A percentile compares a stretch with the other conserved stretches of the same genome.
Conservation (phyloP, 2,329 filamentous ascomycete species). For the Penicillium italicum region DNA sequence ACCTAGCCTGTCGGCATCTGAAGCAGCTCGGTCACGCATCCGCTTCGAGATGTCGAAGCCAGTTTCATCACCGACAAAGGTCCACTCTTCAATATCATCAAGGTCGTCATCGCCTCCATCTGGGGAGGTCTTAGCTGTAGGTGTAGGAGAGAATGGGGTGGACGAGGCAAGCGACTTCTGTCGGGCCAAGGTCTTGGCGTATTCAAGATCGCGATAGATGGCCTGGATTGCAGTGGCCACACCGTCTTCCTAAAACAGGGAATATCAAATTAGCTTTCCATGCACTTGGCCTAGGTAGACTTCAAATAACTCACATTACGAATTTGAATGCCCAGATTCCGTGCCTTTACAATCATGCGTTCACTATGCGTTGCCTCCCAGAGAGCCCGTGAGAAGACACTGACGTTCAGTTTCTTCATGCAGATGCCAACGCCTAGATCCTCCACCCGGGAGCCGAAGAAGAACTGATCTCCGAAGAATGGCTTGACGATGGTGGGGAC, state of each 20-base stretch:
- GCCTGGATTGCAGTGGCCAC: constrained; percentile 87
- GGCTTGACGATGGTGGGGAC: constrained; percentile 92
- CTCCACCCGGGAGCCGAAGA: constrained; percentile 85
- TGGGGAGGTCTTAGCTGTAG: constrained; percentile 35
- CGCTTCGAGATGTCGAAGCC: constrained; percentile 44
- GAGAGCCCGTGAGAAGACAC: constrained; percentile 75
- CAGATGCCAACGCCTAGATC: constrained; percentile 89
- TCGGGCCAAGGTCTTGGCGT: constrained; percentile 79
- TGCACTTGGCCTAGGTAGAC: neutral
- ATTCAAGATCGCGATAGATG: constrained; percentile 92
- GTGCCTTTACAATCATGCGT: constrained; percentile 85
- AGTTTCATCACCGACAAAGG: constrained; percentile 68
- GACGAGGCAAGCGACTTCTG: constrained; percentile 45
- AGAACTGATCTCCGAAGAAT: constrained; percentile 98
- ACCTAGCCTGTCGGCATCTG: constrained; percentile 22
- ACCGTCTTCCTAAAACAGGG: constrained; percentile 67
- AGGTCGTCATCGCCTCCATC: constrained; percentile 49
- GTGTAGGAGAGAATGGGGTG: constrained; percentile 35
- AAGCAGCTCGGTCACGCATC: constrained; percentile 31
- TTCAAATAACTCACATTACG: constrained; percentile 61
- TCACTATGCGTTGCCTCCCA: constrained; percentile 90
- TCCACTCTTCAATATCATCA: constrained; percentile 81
- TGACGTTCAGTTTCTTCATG: constrained; percentile 85
- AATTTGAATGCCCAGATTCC: constrained; percentile 78
- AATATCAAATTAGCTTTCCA: constrained; percentile 25